These are phyloP conservation scores for Haplographium delicatum DNA, from an alignment of 495 filamentous ascomycete species.

Conservation along the genomic window DNA sequence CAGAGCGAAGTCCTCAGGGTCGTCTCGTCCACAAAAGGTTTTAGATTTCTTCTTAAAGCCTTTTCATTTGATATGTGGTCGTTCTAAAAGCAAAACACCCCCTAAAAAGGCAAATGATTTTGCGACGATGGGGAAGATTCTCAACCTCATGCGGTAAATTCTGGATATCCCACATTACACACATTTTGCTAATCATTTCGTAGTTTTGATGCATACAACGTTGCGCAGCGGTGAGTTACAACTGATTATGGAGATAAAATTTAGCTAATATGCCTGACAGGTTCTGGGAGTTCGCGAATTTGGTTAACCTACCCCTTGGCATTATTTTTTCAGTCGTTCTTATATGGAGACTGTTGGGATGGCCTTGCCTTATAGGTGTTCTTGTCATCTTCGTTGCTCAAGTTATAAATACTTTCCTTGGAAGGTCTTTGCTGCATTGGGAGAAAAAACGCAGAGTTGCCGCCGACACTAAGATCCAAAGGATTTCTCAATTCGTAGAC, in stretches of 20 bases:
- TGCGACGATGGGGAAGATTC: constrained; percentile 79
- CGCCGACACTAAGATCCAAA: constrained; percentile 68
- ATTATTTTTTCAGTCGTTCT: constrained; percentile 61
- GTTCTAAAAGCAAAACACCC: constrained; percentile 23
- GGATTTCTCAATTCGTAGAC: constrained; percentile 74
- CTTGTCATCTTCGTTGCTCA: constrained; percentile 60
- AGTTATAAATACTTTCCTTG: constrained; percentile 55
- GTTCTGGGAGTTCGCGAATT: constrained; percentile 72
- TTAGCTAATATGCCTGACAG: constrained; percentile 19
- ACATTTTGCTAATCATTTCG: constrained; percentile 1
- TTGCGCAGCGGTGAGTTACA: constrained; percentile 50
- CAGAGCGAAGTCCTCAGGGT: constrained; percentile 13
- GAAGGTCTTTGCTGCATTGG: constrained; percentile 53
- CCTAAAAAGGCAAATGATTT: constrained; percentile 34
- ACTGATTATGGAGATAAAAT: background rate
- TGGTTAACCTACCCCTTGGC: constrained; percentile 65
- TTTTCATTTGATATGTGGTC: constrained; percentile 10
- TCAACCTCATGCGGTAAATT: constrained; percentile 63
- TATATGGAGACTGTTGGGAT: constrained; percentile 70
- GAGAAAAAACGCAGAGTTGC: constrained; percentile 59
- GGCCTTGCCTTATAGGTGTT: constrained; percentile 70
- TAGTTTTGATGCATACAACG: constrained; percentile 66
- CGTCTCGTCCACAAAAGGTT: background rate
- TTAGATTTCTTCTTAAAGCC: constrained; percentile 9
- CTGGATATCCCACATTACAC: background rate